Percentiles rank a stretch among this genome's conserved stretches.
These are phyloP conservation scores for Oldenlandia corymbosa DNA, from an alignment of 257 asterid genomes.

Conservation along the genomic window DNA sequence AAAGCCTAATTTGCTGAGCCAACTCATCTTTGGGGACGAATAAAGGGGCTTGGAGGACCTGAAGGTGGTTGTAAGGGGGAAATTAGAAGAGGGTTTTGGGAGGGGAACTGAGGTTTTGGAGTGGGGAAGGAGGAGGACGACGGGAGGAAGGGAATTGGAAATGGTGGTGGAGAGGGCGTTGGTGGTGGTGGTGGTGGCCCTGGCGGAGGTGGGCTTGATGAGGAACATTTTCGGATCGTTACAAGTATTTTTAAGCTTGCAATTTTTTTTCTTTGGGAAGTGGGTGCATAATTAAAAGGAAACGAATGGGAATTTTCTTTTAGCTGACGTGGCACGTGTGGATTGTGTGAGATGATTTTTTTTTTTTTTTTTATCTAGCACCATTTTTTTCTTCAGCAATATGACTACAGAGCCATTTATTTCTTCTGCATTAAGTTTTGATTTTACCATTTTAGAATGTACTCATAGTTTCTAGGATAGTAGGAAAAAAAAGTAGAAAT, in stretches of 20 bases:
- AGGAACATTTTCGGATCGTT: constrained; percentile 33
- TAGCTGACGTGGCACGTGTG: constrained; percentile 4
- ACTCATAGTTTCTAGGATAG: not conserved
- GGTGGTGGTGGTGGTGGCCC: no score
- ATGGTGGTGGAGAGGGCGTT: constrained; percentile 5
- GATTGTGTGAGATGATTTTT: not conserved
- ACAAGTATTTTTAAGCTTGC: not conserved
- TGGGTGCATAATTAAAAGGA: not conserved
- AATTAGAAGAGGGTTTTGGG: constrained; percentile 31
- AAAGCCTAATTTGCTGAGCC: constrained; percentile 73
- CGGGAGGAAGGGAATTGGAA: constrained; percentile 32
- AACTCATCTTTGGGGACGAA: constrained; percentile 47
- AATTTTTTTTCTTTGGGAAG: not conserved
- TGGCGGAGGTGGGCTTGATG: constrained; percentile 28
- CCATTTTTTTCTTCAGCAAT: not conserved
- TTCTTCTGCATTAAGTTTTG: no score
- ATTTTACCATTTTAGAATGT: not conserved
- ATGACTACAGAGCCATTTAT: not conserved
- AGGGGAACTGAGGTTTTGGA: constrained; percentile 31
- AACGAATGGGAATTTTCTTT: not conserved
- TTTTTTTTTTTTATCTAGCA: not conserved
- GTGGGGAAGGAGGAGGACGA: constrained; percentile 25
- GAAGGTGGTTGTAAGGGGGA: constrained; percentile 14
- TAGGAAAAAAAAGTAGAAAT: no score
- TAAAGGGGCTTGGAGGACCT: constrained; percentile 23